Evolutionary conservation across 768 basidiomycete species (phyloP).

Genomic region (Kwoniella heveanensis): DNA sequence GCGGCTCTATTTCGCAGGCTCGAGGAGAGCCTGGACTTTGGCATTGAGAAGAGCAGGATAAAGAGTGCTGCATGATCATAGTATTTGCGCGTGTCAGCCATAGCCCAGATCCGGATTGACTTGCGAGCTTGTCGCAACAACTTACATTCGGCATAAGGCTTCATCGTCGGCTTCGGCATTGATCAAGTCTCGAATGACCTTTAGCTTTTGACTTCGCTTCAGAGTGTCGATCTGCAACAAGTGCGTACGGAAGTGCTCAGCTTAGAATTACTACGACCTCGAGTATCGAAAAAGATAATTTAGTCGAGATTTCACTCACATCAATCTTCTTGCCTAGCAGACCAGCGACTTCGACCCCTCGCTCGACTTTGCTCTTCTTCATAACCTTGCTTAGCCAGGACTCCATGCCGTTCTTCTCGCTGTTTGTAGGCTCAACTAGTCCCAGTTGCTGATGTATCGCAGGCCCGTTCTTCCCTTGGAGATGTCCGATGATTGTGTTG

Average conservation of each 20-base stretch:
- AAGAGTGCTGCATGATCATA: no score
- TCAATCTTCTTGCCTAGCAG: constrained; percentile 26
- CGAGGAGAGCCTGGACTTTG: constrained; percentile 12
- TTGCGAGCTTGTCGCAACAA: no score
- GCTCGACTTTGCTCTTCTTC: constrained; percentile 21
- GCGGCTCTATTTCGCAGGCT: not conserved
- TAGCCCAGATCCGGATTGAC: no score
- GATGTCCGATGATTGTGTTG: constrained; percentile 25
- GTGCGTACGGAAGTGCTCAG: no score
- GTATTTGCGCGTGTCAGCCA: no score
- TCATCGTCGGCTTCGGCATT: constrained; percentile 32
- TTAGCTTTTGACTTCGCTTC: constrained; percentile 34
- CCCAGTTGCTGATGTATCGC: constrained; percentile 17
- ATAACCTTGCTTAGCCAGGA: constrained; percentile 29
- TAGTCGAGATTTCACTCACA: no score
- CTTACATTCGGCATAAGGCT: constrained; percentile 39
- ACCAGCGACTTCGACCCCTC: constrained; percentile 28
- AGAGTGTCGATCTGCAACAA: constrained; percentile 11
- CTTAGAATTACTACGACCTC: no score
- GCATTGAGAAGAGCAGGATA: constrained; percentile 34
- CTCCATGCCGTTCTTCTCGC: constrained; percentile 6
- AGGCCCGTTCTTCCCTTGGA: constrained; percentile 9
- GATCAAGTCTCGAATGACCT: constrained; percentile 31
- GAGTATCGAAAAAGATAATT: not conserved
- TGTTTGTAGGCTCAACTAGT: constrained; percentile 21